These are phyloP conservation scores for Dittrichia graveolens DNA, from an alignment of 129 eudicot species.

Conservation along the genomic window DNA sequence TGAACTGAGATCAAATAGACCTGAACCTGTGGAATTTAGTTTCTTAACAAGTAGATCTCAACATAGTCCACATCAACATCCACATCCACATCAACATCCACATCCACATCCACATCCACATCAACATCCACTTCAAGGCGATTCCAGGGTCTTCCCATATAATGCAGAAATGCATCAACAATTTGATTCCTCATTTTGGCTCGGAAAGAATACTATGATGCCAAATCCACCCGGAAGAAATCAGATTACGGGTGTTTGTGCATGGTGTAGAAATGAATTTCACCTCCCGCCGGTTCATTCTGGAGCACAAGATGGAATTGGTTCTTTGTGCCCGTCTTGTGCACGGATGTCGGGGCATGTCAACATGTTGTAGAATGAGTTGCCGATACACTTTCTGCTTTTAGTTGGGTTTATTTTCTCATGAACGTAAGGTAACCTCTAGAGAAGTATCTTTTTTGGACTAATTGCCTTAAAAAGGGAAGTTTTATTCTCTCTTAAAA, in stretches of 20 bases:
- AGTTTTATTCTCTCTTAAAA: neutral
- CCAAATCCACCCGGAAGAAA: slow-evolving; percentile 46
- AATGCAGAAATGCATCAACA: slow-evolving; percentile 53
- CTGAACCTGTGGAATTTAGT: slow-evolving; percentile 88
- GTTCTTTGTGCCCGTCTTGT: slow-evolving; percentile 74
- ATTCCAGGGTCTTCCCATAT: slow-evolving; percentile 51
- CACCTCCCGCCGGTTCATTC: slow-evolving; percentile 50
- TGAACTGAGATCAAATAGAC: slow-evolving; percentile 47
- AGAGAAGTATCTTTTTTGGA: slow-evolving; percentile 9
- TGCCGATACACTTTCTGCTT: slow-evolving; percentile 14
- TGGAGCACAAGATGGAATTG: slow-evolving; percentile 57
- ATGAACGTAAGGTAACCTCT: slow-evolving; percentile 28
- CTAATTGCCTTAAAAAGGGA: neutral
- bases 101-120: slow-evolving; percentile 32
- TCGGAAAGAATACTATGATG: slow-evolving; percentile 56
- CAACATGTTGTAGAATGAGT: slow-evolving; percentile 44
- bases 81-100: slow-evolving; percentile 6
- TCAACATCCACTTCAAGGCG: slow-evolving; percentile 40
- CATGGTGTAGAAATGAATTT: slow-evolving; percentile 79
- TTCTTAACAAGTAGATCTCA: slow-evolving; percentile 57
- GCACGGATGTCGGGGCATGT: slow-evolving; percentile 60
- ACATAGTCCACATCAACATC: slow-evolving; percentile 45
- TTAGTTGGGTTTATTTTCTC: neutral
- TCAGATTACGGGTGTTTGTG: slow-evolving; percentile 59
- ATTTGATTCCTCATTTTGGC: slow-evolving; percentile 70